These are phyloP conservation scores for Aspergillus cejpii DNA, from an alignment of 2,329 filamentous ascomycete species.

Conservation along the genomic window DNA sequence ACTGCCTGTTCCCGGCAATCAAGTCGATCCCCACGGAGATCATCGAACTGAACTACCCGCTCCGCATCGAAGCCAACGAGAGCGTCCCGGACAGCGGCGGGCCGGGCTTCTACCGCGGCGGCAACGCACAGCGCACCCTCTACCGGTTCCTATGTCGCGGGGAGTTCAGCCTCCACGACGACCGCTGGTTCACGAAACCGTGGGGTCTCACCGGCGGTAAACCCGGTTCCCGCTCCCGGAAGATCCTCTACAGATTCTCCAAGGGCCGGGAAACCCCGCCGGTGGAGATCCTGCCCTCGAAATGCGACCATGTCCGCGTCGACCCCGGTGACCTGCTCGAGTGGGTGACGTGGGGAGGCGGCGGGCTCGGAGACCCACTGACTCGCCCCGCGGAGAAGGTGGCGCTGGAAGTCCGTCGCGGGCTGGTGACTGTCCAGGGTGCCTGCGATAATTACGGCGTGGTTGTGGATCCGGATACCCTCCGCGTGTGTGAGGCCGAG, in stretches of 20 bases:
- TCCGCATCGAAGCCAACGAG: constrained; percentile 46
- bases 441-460: constrained; percentile 44
- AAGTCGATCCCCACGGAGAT: constrained; percentile 47
- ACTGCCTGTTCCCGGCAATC: constrained; percentile 48
- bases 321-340: constrained; percentile 45
- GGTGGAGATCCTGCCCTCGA: constrained; percentile 38
- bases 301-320: constrained; percentile 45
- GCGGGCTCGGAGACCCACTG: constrained; percentile 45
- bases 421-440: constrained; percentile 41
- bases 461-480: constrained; percentile 34
- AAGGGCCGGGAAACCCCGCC: constrained; percentile 28
- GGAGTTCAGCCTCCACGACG: constrained; percentile 46
- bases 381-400: constrained; percentile 41
- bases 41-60: constrained; percentile 45
- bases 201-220: constrained; percentile 46
- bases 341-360: constrained; percentile 48
- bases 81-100: constrained; percentile 46
- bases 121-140: constrained; percentile 45
- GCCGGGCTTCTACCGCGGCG: constrained; percentile 44
- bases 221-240: constrained; percentile 41
- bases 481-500: constrained; percentile 31
- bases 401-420: constrained; percentile 43
- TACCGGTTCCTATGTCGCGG: constrained; percentile 45
- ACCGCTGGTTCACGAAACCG: constrained; percentile 46
- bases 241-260: constrained; percentile 41